phyloP scores from a whole-genome alignment of 2,329 filamentous ascomycete species.

The Alternaria novae-zelandiae region DNA sequence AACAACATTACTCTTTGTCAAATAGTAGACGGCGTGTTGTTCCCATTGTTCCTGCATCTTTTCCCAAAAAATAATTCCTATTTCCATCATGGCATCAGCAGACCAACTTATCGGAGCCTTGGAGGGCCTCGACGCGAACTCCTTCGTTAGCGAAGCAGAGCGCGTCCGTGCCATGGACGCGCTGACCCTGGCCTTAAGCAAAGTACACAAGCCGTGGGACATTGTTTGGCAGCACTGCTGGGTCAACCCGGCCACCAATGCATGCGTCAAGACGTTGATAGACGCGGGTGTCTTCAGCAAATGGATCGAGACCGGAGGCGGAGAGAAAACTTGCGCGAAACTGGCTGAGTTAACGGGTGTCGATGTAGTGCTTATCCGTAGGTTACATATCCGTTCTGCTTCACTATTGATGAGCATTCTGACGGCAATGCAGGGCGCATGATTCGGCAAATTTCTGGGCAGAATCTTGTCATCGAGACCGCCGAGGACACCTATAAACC shows the following conservation, averaged over 20 bases:
- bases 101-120: constrained; percentile 7
- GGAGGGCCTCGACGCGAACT: constrained; percentile 4
- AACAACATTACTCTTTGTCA: neutral
- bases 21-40: neutral
- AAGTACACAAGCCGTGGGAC: constrained; percentile 8
- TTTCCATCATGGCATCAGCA: constrained; percentile 4
- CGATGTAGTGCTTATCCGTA: neutral
- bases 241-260: constrained; percentile 9
- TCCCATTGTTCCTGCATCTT: neutral
- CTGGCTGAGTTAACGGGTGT: neutral
- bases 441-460: neutral
- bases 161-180: constrained; percentile 6
- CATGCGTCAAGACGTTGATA: constrained; percentile 9
- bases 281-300: constrained; percentile 8
- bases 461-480: constrained; percentile 1
- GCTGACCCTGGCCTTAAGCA: constrained; percentile 4
- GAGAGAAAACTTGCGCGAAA: constrained; percentile 3
- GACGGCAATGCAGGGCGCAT: neutral
- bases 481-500: constrained; percentile 6
- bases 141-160: constrained; percentile 7
- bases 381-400: neutral
- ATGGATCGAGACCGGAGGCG: constrained; percentile 6
- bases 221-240: constrained; percentile 8
- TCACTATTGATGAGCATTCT: neutral
- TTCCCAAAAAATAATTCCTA: constrained; percentile 5